Base-by-base conservation (phyloP, 1,284 basidiomycete species). In the Sanghuangporus weigelae region DNA sequence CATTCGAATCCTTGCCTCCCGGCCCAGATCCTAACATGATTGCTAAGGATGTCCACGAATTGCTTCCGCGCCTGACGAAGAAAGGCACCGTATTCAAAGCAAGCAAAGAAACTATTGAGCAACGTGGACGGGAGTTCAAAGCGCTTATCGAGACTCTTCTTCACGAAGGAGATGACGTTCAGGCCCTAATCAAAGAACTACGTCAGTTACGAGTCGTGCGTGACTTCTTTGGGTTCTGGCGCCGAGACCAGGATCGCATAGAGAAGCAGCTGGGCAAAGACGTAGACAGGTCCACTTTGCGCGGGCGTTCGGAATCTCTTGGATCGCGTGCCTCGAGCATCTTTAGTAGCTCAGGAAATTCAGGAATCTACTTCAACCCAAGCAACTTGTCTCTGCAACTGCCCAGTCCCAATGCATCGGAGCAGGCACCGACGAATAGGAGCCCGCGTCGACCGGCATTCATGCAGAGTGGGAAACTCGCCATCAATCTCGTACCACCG, bases 1-100 rank as follows among this genome's bases (percentile, higher is more conserved):
- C 90, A 11, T 92, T 86, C 78, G 90, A 92, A 61, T 91, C 89
- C 0, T 78, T 92, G n/a, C 90, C 90, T 12, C 87, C 88, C n/a
- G 90, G 90, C 12, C 90, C 90, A 16, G 81, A 89, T 69, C 89
- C 87, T 2, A 82, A 81, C 50, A 84, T 84, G 26, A 81, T 92
- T 44, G 84, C 84, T 12, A 81, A 78, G 59, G 82, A 89, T 66
- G 78, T 92, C 55, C 87, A 91, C 69, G 70, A 81, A 1, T 74
- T 84, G 68, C 72, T 92, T 1, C 90, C 90, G 16, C 79, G 77
- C 62, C 78, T 92, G 39, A 82, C 84, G 3, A 89, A 86, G 74
- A 89, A 86, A 71, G 86, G 83, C 5, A 85, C 84, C 0, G 68
- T 92, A 48, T 92, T 92, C 73, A 82, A 85, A 40, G 79, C 85